phyloP scores from a whole-genome alignment of 2,329 filamentous ascomycete species.

The Aspergillus ibericus region DNA sequence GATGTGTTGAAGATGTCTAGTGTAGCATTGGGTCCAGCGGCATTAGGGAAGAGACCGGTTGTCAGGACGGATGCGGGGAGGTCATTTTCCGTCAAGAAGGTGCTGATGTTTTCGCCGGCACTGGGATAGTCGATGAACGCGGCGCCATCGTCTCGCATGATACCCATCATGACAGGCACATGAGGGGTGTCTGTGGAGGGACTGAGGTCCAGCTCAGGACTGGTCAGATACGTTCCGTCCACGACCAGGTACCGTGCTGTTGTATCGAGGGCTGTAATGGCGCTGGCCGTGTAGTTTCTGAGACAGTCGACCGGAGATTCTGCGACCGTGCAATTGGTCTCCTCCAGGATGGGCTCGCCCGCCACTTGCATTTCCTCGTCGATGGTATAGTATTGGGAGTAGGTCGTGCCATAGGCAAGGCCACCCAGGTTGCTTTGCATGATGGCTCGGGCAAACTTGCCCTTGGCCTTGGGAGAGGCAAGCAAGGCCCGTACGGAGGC shows the following conservation, averaged over 20 bases:
- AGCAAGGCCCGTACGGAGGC: conserved; percentile 57
- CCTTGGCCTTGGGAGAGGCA: conserved; percentile 18
- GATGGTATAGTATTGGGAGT: conserved; percentile 60
- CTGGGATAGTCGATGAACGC: conserved; percentile 48
- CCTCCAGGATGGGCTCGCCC: conserved; percentile 53
- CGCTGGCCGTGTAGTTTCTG: not conserved
- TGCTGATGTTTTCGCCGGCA: conserved; percentile 43
- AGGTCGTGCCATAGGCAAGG: conserved; percentile 60
- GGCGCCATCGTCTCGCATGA: conserved; percentile 37
- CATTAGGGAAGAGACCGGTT: conserved; percentile 37
- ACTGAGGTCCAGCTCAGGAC: conserved; percentile 17
- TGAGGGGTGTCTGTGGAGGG: conserved; percentile 13
- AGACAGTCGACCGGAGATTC: not conserved
- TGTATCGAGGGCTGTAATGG: not conserved
- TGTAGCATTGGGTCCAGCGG: conserved; percentile 51
- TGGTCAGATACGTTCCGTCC: not conserved
- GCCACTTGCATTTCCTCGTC: conserved; percentile 51
- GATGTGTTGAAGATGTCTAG: conserved; percentile 58
- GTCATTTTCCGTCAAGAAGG: conserved; percentile 44
- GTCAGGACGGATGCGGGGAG: not conserved
- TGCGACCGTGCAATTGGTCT: conserved; percentile 20
- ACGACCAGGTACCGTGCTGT: conserved; percentile 6
- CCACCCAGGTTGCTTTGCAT: conserved; percentile 52
- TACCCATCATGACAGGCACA: conserved; percentile 24
- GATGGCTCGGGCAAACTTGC: conserved; percentile 21